These are phyloP conservation scores for Botrytis byssoidea DNA, from an alignment of 2,329 filamentous ascomycete species.

Conservation along the genomic window DNA sequence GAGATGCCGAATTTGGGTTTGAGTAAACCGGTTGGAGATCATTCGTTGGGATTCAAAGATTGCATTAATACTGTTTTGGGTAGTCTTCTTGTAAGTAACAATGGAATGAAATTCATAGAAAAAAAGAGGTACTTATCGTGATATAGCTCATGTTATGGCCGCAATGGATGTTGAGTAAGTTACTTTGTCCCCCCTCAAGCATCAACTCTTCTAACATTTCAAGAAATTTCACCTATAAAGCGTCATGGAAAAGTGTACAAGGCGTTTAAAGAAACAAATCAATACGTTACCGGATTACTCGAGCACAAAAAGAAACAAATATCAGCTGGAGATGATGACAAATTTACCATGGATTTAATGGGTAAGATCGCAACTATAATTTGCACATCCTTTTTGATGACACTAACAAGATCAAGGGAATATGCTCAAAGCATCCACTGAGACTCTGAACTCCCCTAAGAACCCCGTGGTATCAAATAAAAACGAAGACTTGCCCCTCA, in stretches of 20 bases:
- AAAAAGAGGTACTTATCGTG: not conserved
- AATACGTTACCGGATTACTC: constrained; percentile 53
- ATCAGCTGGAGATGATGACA: constrained; percentile 27
- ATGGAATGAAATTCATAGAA: not conserved
- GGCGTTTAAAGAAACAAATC: constrained; percentile 48
- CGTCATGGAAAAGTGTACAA: constrained; percentile 43
- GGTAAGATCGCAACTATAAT: constrained; percentile 18
- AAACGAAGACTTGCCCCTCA: constrained; percentile 22
- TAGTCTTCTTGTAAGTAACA: constrained; percentile 39
- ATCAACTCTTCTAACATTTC: constrained; percentile 3
- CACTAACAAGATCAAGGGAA: constrained; percentile 20
- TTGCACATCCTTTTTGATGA: not conserved
- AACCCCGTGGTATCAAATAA: not conserved
- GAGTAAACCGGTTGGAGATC: not conserved
- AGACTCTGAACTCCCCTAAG: constrained; percentile 9
- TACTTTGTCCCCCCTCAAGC: not conserved
- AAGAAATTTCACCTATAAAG: constrained; percentile 41
- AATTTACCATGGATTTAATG: constrained; percentile 33
- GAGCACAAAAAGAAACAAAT: constrained; percentile 36
- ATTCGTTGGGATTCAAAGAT: constrained; percentile 49
- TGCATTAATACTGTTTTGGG: constrained; percentile 49
- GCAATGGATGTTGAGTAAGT: constrained; percentile 43
- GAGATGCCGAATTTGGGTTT: constrained; percentile 2
- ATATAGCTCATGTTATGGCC: constrained; percentile 41
- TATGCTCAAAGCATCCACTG: constrained; percentile 30